Evolutionary conservation across 1,139 yeast genomes (phyloP).

Genomic region (Blastobotrys illinoisensis): DNA sequence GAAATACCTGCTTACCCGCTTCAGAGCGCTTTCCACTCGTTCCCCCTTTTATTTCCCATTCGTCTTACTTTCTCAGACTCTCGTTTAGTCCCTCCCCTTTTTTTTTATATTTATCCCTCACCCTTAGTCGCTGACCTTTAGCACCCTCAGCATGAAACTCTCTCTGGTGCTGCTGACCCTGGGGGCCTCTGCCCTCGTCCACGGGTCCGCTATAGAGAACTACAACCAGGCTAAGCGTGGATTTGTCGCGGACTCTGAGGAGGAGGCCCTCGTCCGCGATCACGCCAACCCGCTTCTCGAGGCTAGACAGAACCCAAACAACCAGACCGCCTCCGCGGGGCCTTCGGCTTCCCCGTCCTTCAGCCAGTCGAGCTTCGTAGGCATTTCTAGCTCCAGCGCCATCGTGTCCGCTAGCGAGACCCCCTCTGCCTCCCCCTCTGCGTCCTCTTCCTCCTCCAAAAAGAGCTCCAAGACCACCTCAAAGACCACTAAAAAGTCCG

Average conservation of each 20-base stretch:
- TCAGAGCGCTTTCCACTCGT: background rate
- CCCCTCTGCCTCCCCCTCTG: background rate
- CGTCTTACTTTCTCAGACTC: background rate
- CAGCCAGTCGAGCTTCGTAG: background rate
- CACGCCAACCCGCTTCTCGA: background rate
- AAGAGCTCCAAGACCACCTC: background rate
- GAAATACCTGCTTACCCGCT: background rate
- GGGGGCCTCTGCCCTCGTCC: constrained; percentile 3
- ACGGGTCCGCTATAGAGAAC: constrained; percentile 6
- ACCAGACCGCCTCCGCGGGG: background rate
- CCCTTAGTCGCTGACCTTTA: background rate
- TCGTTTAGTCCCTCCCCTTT: background rate
- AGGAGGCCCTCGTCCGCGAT: background rate
- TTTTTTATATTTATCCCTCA: background rate
- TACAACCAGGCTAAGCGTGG: background rate
- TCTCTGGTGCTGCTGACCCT: background rate
- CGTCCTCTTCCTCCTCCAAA: background rate
- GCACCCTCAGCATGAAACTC: constrained; percentile 4
- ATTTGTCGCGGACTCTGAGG: background rate
- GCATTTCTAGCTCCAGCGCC: background rate
- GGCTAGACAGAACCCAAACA: background rate
- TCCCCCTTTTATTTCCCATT: background rate
- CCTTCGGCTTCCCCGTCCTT: background rate
- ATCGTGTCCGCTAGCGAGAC: background rate
- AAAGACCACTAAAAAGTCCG: background rate